Conservation (phyloP, 805 yeast genomes). For the Nakazawaea wickerhamii region DNA sequence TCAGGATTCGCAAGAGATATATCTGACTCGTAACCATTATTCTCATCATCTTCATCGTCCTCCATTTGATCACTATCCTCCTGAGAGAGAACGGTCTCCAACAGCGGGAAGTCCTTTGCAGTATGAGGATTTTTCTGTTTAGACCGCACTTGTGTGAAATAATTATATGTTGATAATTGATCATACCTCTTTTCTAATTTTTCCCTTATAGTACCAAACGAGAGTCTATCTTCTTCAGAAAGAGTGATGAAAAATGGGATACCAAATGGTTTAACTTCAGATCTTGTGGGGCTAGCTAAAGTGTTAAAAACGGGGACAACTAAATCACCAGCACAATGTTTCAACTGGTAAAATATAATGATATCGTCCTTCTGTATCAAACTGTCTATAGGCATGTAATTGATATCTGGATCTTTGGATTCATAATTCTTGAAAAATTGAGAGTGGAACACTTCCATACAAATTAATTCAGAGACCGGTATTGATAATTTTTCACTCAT, state of each 20-base stretch:
- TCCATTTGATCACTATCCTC: slow-evolving; percentile 10
- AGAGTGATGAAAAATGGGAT: slow-evolving; percentile 70
- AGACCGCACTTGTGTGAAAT: slow-evolving; percentile 23
- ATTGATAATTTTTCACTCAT: slow-evolving; percentile 43
- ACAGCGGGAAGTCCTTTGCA: slow-evolving; percentile 22
- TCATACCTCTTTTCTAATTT: slow-evolving; percentile 48
- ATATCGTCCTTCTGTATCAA: slow-evolving; percentile 58
- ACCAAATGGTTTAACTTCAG: slow-evolving; percentile 52
- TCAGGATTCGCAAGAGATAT: slow-evolving; percentile 49
- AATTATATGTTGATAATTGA: slow-evolving; percentile 42
- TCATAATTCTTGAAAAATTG: slow-evolving; percentile 70
- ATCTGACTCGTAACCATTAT: slow-evolving; percentile 39
- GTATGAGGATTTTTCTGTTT: slow-evolving; percentile 16
- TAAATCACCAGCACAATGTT: slow-evolving; percentile 40
- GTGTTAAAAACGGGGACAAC: slow-evolving; percentile 59
- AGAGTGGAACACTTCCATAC: slow-evolving; percentile 59
- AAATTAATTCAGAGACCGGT: slow-evolving; percentile 35
- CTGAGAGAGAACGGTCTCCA: slow-evolving; percentile 13
- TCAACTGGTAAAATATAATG: slow-evolving; percentile 51
- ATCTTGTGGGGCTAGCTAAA: slow-evolving; percentile 29
- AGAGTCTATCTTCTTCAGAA: slow-evolving; percentile 42
- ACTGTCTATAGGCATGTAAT: slow-evolving; percentile 64
- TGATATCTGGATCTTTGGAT: slow-evolving; percentile 40
- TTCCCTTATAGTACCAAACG: slow-evolving; percentile 51
- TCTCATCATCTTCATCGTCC: slow-evolving; percentile 17